Evolutionary conservation across 257 asterid genomes (phyloP), one percentile per base, ranked within the genome.

Genomic region (Solanum medicagineum): DNA sequence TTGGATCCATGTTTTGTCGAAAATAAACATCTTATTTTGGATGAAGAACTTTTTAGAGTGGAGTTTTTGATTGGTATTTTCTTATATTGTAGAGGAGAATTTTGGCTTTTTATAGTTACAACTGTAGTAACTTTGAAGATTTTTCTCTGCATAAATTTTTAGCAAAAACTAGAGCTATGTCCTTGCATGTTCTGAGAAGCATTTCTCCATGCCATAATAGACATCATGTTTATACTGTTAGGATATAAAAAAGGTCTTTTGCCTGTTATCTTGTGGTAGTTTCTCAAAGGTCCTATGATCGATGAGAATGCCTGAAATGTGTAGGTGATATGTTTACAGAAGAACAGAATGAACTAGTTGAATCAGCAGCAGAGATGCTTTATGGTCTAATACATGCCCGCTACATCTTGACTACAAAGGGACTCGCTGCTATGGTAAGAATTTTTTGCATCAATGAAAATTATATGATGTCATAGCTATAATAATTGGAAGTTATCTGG

Each of bases 321-420:
- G 91, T 88, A 91, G 94, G 93, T 66, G 92, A 89, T 70, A 75
- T 89, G 88, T 92, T 91, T 89, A 87, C 93, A 59, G 93, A 92
- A 87, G 92, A 92, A 87, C 93, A 92, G 90, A 89, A 89, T 75
- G 92, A 91, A 86, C 85, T 92, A 86, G 91, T 91, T 62, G 95
- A 91, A 92, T 91, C 95, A 55, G 91, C 93, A 49, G 94, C 94
- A 8, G 95, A 92, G 91, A 89, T 92, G 92, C 95, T 92, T 36
- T 91, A 91, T 83, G 95, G 95, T 53, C 89, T 92, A 26, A 92
- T 91, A 66, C 95, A 92, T 75, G 93, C 91, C 66, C 93, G 95
- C 69, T 92, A 89, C 89, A 92, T 90, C 77, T 86, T 92, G 87
- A 92, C 95, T 65, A 88, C 93, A 57, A 92, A 92, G 73, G 95